Conservation (phyloP, 164 flowering plant genomes). For the Tinospora cordifolia region DNA sequence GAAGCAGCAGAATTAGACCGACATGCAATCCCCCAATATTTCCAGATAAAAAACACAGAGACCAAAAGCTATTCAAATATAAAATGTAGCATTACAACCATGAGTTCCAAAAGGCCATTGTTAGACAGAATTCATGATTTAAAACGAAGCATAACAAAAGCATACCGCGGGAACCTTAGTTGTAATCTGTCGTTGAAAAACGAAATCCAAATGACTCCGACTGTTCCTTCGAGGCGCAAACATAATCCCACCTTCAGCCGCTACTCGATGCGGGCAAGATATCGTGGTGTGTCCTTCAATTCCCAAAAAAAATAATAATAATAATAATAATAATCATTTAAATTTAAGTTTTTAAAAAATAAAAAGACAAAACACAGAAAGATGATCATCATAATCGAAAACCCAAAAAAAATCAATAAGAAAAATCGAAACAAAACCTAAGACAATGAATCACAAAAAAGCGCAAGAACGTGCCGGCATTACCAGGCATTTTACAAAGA, state of each 20-base stretch:
- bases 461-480: not conserved
- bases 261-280: conserved; percentile 66
- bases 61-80: no score
- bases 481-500: conserved; percentile 89
- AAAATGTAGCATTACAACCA: no score
- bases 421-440: not conserved
- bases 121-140: no score
- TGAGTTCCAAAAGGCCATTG: no score
- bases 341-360: no score
- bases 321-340: no score
- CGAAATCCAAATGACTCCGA: conserved; percentile 44
- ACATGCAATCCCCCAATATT: not conserved
- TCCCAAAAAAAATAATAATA: conserved; percentile 1
- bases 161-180: conserved; percentile 45
- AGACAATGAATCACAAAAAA: not conserved
- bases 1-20: not conserved
- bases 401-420: not conserved
- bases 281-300: conserved; percentile 76
- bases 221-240: conserved; percentile 39
- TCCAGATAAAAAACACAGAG: not conserved
- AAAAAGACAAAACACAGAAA: no score
- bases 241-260: conserved; percentile 37
- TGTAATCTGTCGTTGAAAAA: conserved; percentile 68
- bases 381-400: not conserved
- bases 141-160: not conserved